Percentiles rank a stretch among this genome's conserved stretches.
phyloP scores from a whole-genome alignment of 1,139 yeast species.

The Pichia norvegensis region DNA sequence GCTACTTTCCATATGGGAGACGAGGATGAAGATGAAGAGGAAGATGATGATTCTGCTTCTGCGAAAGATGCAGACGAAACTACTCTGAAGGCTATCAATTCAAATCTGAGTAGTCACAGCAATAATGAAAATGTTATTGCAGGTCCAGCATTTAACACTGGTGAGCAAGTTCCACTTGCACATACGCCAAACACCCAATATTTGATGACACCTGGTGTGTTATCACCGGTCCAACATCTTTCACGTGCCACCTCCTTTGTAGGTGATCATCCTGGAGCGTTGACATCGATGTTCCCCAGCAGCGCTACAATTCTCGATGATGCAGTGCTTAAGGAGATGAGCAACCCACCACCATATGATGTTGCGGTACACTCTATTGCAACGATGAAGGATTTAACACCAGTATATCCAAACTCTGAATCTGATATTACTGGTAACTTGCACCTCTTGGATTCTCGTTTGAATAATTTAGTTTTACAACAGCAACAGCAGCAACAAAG shows the following conservation, averaged over 20 bases:
- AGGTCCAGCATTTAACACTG: slow-evolving; percentile 25
- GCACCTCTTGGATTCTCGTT: slow-evolving; percentile 25
- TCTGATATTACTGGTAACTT: slow-evolving; percentile 29
- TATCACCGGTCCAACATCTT: slow-evolving; percentile 50
- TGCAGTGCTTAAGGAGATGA: slow-evolving; percentile 31
- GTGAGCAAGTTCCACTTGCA: slow-evolving; percentile 17
- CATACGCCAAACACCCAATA: slow-evolving; percentile 13
- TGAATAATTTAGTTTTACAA: slow-evolving; percentile 19
- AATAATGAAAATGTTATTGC: slow-evolving; percentile 13
- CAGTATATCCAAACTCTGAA: slow-evolving; percentile 53
- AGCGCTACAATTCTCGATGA: slow-evolving; percentile 2
- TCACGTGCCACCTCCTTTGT: slow-evolving; percentile 48
- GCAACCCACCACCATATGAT: slow-evolving; percentile 56
- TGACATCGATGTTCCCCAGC: background rate
- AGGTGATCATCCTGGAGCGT: slow-evolving; percentile 10
- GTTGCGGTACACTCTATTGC: slow-evolving; percentile 56
- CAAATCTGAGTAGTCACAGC: background rate
- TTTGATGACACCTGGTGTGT: slow-evolving; percentile 28
- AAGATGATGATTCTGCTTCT: background rate
- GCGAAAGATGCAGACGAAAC: background rate
- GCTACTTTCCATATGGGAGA: slow-evolving; percentile 41
- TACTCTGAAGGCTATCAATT: background rate
- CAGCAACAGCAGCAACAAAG: slow-evolving; percentile 3
- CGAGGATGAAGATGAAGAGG: slow-evolving; percentile 25
- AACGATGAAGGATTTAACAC: slow-evolving; percentile 46